Evolutionary conservation across 805 yeast genomes (phyloP), one percentile per base, ranked within the genome.

Genomic region (Scheffersomyces stipitis): DNA sequence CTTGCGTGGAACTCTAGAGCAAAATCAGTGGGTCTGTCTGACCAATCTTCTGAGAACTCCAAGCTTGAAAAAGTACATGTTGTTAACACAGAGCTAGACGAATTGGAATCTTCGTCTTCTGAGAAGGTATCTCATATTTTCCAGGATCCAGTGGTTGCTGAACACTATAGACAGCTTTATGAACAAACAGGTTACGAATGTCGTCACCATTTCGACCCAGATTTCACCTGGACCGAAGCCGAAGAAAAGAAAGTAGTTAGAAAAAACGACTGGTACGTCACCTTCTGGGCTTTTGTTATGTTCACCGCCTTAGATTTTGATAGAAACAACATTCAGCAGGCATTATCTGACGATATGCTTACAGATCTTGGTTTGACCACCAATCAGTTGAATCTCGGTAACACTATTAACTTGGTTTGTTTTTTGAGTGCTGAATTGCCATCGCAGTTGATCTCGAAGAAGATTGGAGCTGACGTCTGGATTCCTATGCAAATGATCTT

Each of bases 371-470:
- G 62, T 1, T 48, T 82, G 49, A 71, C 71, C n/a, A 78, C 83
- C 10, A 62, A 75, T 46, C 76, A 81, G 39, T 80, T 71, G 53
- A 83, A 82, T 54, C 52, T 66, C 27, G 88, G 85, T 15, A 73
- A 66, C 41, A 78, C 83, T 3, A 65, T 81, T 28, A 73, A 73
- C 47, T 62, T 68, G 41, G 62, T 78, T 5, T 64, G 74, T 31
- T 81, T 82, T 49, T 54, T 81, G 34, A 48, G 61, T 15, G 75
- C 83, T 13, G 87, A 82, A 53, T 54, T 81, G 9, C 87, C 87
- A 0, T 79, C 85, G 2, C 86, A 81, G 50, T 62, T 81, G 44
- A 64, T 81, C 22, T 75, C 83, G n/a, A 81, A 82, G 54, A 69
- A 66, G 36, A 35, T 81, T 24, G 88, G 87, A 10, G 76, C 83